These are phyloP conservation scores for Endotrypanum monterogeii DNA, from an alignment of 208 protist genomes.

Conservation along the genomic window DNA sequence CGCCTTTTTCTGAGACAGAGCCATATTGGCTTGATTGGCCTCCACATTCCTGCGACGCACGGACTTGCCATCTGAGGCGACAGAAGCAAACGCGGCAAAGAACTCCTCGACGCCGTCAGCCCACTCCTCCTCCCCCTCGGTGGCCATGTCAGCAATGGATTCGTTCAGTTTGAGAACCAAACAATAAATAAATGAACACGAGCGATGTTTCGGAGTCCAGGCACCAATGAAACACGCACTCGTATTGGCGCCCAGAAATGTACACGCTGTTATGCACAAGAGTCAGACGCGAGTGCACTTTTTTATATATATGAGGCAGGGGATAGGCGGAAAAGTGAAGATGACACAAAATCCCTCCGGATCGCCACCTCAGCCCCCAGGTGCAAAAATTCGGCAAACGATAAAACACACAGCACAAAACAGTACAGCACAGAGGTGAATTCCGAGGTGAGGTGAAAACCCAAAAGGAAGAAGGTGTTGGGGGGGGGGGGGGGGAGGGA, in stretches of 20 bases:
- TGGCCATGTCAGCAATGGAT: background rate
- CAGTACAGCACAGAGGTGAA: background rate
- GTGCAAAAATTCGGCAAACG: too few relatives aligned
- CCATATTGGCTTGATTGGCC: slow-evolving; percentile 19
- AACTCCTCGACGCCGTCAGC: slow-evolving; percentile 64
- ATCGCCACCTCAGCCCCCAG: too few relatives aligned
- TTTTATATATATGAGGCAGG: background rate
- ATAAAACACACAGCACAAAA: too few relatives aligned
- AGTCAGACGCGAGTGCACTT: background rate
- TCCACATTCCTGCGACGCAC: slow-evolving; percentile 52
- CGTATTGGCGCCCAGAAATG: background rate
- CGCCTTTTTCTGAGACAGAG: slow-evolving; percentile 4
- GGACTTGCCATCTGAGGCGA: slow-evolving; percentile 36
- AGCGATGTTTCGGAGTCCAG: background rate
- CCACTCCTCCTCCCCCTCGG: slow-evolving; percentile 52
- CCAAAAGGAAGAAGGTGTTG: background rate
- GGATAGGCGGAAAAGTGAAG: background rate
- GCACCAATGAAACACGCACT: background rate
- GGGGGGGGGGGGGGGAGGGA: background rate
- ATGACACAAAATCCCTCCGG: too few relatives aligned
- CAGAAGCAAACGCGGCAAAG: slow-evolving; percentile 57
- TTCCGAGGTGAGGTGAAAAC: background rate
- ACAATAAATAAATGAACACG: too few relatives aligned
- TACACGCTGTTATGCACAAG: background rate
- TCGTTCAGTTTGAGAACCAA: background rate